phyloP scores from a whole-genome alignment of 2,329 filamentous ascomycete genomes.

The Cercospora berteroae region DNA sequence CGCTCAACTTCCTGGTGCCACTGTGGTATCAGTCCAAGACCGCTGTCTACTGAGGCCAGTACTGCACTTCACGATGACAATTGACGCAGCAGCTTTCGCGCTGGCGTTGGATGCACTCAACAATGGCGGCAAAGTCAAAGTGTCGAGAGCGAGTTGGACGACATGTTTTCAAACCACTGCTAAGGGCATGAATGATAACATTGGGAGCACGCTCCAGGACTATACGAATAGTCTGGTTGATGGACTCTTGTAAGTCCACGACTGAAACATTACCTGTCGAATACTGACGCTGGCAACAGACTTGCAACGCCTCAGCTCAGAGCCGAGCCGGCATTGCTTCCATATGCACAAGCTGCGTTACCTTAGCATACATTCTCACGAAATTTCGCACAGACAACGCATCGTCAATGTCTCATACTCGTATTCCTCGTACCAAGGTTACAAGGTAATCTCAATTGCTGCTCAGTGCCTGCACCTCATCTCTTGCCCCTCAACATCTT shows the following conservation, averaged over 20 bases:
- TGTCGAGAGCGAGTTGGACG: constrained; percentile 9
- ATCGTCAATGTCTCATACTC: no score
- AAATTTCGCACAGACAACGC: no score
- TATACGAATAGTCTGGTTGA: constrained; percentile 24
- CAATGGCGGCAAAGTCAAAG: constrained; percentile 30
- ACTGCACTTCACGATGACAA: constrained; percentile 31
- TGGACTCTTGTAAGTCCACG: constrained; percentile 26
- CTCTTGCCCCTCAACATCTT: no score
- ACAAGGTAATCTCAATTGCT: no score
- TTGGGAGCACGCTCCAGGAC: constrained; percentile 21
- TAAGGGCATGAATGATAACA: constrained; percentile 25
- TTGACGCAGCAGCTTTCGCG: constrained; percentile 32
- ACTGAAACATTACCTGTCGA: no score
- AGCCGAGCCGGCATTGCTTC: constrained; percentile 7
- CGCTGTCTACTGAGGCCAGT: constrained; percentile 30
- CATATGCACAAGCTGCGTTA: constrained; percentile 10
- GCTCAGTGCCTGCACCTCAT: no score
- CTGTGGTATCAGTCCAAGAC: constrained; percentile 26
- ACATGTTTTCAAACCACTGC: constrained; percentile 27
- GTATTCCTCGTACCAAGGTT: no score
- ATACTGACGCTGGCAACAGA: background rate
- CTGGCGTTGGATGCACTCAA: constrained; percentile 33
- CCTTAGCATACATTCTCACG: no score
- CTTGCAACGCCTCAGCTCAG: constrained; percentile 12
- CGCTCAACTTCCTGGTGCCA: constrained; percentile 32